A percentile compares a stretch with the other conserved stretches of the same genome.
phyloP scores from a whole-genome alignment of 1,139 yeast genomes.

The Saccharomycopsis hybrid region DNA sequence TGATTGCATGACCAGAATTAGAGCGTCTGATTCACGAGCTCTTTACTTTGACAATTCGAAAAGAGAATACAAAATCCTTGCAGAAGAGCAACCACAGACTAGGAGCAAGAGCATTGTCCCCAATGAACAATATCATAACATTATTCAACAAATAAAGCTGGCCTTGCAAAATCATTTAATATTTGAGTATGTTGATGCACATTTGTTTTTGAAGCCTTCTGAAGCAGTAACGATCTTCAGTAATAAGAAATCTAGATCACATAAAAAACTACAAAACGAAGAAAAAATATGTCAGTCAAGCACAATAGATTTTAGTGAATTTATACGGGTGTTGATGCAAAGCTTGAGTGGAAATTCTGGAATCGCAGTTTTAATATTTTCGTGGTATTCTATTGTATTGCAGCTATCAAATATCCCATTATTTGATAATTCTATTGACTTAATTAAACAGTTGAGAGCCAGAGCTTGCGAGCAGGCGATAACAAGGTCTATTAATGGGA shows the following conservation, averaged over 20 bases:
- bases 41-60: slow-evolving; percentile 14
- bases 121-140: too few relatives aligned
- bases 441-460: slow-evolving; percentile 41
- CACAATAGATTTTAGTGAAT: slow-evolving; percentile 9
- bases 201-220: slow-evolving; percentile 2
- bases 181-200: neutral
- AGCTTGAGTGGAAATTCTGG: neutral
- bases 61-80: slow-evolving; percentile 14
- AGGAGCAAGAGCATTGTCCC: too few relatives aligned
- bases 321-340: neutral
- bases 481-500: slow-evolving; percentile 39
- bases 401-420: slow-evolving; percentile 61
- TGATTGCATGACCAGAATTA: slow-evolving; percentile 18
- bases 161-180: neutral
- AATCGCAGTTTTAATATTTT: slow-evolving; percentile 3
- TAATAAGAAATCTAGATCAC: neutral
- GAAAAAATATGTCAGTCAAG: too few relatives aligned
- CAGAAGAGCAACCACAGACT: slow-evolving; percentile 6
- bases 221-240: neutral
- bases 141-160: neutral
- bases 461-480: slow-evolving; percentile 58
- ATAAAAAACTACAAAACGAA: too few relatives aligned
- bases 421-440: slow-evolving; percentile 40
- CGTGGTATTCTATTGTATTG: slow-evolving; percentile 12
- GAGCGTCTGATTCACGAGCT: slow-evolving; percentile 10